These are phyloP conservation scores for Kingdonia uniflora DNA, from an alignment of 164 flowering plant genomes.

Conservation along the genomic window DNA sequence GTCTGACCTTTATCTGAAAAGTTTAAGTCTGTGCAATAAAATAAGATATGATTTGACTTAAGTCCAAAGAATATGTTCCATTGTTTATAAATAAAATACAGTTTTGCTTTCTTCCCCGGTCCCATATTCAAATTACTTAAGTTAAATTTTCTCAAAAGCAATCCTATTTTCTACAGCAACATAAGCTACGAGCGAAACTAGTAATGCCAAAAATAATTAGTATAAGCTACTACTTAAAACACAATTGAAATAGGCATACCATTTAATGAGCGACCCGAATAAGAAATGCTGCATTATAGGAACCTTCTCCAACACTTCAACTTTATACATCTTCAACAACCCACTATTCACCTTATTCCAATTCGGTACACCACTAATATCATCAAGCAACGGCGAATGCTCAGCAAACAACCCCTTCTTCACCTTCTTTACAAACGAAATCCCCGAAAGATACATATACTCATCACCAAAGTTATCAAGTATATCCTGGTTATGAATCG, in stretches of 20 bases:
- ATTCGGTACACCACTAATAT: slow-evolving; percentile 82
- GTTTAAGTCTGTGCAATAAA: too few relatives aligned
- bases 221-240: background rate
- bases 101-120: too few relatives aligned
- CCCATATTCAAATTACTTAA: too few relatives aligned
- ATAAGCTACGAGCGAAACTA: too few relatives aligned
- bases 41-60: too few relatives aligned
- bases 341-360: slow-evolving; percentile 96
- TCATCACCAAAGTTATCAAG: slow-evolving; percentile 72
- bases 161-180: too few relatives aligned
- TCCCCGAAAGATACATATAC: slow-evolving; percentile 67
- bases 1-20: too few relatives aligned
- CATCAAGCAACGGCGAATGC: slow-evolving; percentile 92
- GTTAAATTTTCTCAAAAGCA: too few relatives aligned
- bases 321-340: slow-evolving; percentile 61
- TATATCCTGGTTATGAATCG: slow-evolving; percentile 85
- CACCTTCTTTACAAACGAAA: slow-evolving; percentile 76
- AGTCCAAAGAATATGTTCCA: too few relatives aligned
- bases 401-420: slow-evolving; percentile 90
- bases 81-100: too few relatives aligned
- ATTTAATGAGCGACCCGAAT: slow-evolving; percentile 43
- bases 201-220: too few relatives aligned
- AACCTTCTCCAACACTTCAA: slow-evolving; percentile 55
- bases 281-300: slow-evolving; percentile 69
- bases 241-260: slow-evolving; percentile 20